These are phyloP conservation scores for Myrica gale DNA, from an alignment of 306 rosid genomes.

Conservation along the genomic window DNA sequence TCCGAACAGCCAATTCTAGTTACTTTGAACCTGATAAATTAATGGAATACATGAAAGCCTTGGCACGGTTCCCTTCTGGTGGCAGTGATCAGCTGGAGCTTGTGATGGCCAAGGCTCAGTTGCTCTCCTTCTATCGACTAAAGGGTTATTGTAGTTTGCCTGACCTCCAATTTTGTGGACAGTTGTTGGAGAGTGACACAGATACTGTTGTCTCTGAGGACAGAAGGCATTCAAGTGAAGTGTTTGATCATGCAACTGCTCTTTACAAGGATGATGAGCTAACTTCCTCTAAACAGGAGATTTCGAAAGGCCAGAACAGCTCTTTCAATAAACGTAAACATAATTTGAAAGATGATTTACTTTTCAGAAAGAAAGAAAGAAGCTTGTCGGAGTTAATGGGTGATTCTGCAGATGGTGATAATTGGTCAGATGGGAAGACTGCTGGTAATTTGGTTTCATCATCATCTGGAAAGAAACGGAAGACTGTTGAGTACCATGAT, in stretches of 20 bases:
- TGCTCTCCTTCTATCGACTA: slow-evolving; percentile 65
- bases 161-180: slow-evolving; percentile 65
- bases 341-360: slow-evolving; percentile 53
- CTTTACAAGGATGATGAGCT: slow-evolving; percentile 39
- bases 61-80: slow-evolving; percentile 59
- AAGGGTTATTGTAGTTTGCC: slow-evolving; percentile 76
- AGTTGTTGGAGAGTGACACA: slow-evolving; percentile 47
- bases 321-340: slow-evolving; percentile 70
- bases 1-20: slow-evolving; percentile 51
- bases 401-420: slow-evolving; percentile 45
- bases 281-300: slow-evolving; percentile 36
- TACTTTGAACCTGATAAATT: slow-evolving; percentile 61
- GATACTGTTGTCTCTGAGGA: slow-evolving; percentile 33
- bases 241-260: slow-evolving; percentile 39
- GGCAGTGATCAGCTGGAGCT: slow-evolving; percentile 64
- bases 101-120: slow-evolving; percentile 77
- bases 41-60: slow-evolving; percentile 46
- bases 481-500: slow-evolving; percentile 44
- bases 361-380: slow-evolving; percentile 62
- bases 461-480: slow-evolving; percentile 43
- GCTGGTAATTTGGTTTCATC: slow-evolving; percentile 1
- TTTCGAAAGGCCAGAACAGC: slow-evolving; percentile 34
- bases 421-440: slow-evolving; percentile 47
- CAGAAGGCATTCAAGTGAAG: slow-evolving; percentile 33
- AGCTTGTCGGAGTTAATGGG: slow-evolving; percentile 75